Base-by-base conservation (phyloP, 495 filamentous ascomycete genomes). In the Penicillium paradoxum region DNA sequence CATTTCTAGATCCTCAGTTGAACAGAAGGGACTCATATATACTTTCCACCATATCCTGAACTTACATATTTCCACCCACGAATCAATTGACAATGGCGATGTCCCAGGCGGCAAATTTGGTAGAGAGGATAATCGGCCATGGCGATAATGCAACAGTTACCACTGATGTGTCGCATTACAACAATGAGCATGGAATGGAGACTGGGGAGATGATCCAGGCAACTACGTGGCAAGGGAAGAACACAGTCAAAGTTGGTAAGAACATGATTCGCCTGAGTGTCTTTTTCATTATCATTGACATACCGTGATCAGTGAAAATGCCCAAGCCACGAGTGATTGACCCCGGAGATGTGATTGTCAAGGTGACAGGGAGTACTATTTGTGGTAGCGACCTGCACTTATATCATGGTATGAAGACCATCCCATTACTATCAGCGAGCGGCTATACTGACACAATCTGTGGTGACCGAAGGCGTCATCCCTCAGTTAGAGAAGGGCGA, bases 341-440 rank as follows among this genome's bases (percentile, higher is more conserved):
- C 56, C 75, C 81, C 30, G 69, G 72, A 29, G 91, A 96, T 64
- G 89, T 90, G 13, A 88, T 97, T 56, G 72, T 95, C 43, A 90
- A 83, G 54, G 81, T 96, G 21, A 96, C 91, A 0, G 89, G 90
- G 1, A 85, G 77, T 51, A 96, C 90, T 0, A 83, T 97, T 50
- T 96, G 91, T 70, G 91, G 91, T 3, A 86, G 80, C 50, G 91
- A 97, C 57, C 74, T 96, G 8, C 91, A 96, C 60, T 72, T 96
- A 19, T 79, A 87, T 29, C 89, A 96, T 60, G 84, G 81, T 70
- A 54, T 50, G 54, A 46, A 29, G 9, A 44, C 13, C 10, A 37
- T 33, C 33, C 8, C 10, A 37, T 17, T n/a, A 6, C 25, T 8
- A 46, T 17, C n/a, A 44, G 19, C 4, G 49, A 34, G 30, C 14